Evolutionary conservation across 768 basidiomycete genomes (phyloP).

Genomic region (Roridomyces roridus): DNA sequence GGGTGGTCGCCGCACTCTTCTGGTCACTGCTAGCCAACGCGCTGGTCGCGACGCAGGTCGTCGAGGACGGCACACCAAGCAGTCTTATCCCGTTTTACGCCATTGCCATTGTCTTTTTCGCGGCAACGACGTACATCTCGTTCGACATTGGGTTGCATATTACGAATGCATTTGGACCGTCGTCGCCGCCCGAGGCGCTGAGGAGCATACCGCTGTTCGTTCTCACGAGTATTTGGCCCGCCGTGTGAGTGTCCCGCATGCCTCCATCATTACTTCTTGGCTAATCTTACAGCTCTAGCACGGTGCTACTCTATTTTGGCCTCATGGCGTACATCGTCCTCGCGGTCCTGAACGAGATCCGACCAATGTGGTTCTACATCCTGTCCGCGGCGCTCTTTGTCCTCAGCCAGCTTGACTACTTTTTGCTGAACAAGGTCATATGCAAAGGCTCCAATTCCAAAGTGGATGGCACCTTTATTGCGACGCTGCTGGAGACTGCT

Average conservation of each 20-base stretch:
- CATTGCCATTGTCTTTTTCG: conserved; percentile 65
- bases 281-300: conserved; percentile 40
- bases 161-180: conserved; percentile 64
- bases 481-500: conserved; percentile 72
- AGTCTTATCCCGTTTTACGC: conserved; percentile 70
- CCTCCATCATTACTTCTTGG: neutral
- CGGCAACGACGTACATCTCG: conserved; percentile 79
- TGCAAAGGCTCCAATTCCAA: conserved; percentile 74
- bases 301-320: conserved; percentile 69
- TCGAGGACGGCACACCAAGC: conserved; percentile 87
- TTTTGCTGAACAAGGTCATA: conserved; percentile 78
- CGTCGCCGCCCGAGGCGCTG: conserved; percentile 60
- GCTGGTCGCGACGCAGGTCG: conserved; percentile 84
- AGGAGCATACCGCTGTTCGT: conserved; percentile 81
- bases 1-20: conserved; percentile 76
- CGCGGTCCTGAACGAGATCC: conserved; percentile 74
- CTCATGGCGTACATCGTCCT: conserved; percentile 87
- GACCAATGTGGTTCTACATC: conserved; percentile 82
- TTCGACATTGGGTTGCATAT: conserved; percentile 81
- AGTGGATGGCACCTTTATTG: conserved; percentile 86
- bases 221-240: conserved; percentile 82
- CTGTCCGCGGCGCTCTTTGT: conserved; percentile 79
- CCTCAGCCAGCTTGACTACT: conserved; percentile 82
- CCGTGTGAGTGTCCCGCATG: conserved; percentile 53
- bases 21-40: conserved; percentile 82